phyloP scores from a whole-genome alignment of 176 grass and related monocot species.

The Avena sativa region DNA sequence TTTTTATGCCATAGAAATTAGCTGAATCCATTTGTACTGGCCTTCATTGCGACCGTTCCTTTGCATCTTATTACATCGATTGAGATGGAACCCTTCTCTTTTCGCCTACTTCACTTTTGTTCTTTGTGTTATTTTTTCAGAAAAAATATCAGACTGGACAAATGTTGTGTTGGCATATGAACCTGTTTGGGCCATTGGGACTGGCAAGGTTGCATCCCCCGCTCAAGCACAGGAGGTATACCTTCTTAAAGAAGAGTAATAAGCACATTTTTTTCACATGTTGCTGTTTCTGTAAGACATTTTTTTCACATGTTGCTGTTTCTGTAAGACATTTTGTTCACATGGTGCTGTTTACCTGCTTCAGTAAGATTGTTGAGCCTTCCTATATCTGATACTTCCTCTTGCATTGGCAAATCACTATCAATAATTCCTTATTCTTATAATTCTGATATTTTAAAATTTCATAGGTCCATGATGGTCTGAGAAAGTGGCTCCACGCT shows the following conservation, averaged over 20 bases:
- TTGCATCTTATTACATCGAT: background rate
- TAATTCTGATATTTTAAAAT: constrained; percentile 8
- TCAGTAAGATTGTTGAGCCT: background rate
- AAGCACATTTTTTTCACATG: background rate
- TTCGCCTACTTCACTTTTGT: constrained; percentile 7
- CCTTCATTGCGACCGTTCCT: background rate
- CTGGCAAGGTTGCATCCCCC: constrained; percentile 84
- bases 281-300: constrained; percentile 17
- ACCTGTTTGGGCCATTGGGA: constrained; percentile 96
- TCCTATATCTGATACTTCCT: background rate
- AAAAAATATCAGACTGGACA: constrained; percentile 70
- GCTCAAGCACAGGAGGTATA: constrained; percentile 85
- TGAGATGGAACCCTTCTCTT: background rate
- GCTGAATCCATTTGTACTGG: background rate
- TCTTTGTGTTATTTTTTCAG: constrained; percentile 46
- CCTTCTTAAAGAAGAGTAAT: background rate
- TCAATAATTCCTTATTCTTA: background rate
- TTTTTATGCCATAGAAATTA: background rate
- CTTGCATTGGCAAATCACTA: background rate
- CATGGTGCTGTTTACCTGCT: background rate
- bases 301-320: background rate
- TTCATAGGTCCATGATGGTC: constrained; percentile 69
- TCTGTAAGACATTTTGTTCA: background rate
- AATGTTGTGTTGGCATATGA: constrained; percentile 91
- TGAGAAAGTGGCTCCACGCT: constrained; percentile 71